Evolutionary conservation across 2,329 filamentous ascomycete species (phyloP).

Genomic region (Pseudogymnoascus sp.): DNA sequence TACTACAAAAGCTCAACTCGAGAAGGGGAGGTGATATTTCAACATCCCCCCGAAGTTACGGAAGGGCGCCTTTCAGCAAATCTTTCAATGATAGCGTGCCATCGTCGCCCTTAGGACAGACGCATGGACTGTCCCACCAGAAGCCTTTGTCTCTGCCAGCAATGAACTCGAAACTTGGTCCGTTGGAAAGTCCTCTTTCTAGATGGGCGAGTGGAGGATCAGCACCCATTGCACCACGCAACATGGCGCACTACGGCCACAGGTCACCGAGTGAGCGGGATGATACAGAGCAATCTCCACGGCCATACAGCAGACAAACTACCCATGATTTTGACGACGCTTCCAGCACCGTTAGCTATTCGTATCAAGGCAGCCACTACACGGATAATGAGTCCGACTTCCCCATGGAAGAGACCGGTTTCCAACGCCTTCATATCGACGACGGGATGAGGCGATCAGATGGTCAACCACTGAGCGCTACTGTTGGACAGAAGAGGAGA

Average conservation of each 20-base stretch:
- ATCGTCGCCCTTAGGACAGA: constrained; percentile 24
- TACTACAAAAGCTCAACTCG: constrained; percentile 29
- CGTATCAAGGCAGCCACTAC: constrained; percentile 50
- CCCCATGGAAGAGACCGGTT: constrained; percentile 44
- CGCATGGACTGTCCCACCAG: constrained; percentile 23
- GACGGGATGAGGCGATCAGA: constrained; percentile 33
- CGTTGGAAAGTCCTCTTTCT: constrained; percentile 24
- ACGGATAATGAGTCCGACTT: constrained; percentile 34
- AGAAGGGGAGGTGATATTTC: constrained; percentile 25
- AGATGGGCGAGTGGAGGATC: constrained; percentile 25
- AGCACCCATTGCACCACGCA: constrained; percentile 23
- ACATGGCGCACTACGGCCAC: constrained; percentile 21
- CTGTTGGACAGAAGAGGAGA: constrained; percentile 52
- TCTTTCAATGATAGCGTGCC: constrained; percentile 27
- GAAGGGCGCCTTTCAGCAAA: constrained; percentile 24
- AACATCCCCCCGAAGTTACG: constrained; percentile 24
- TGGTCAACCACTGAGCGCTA: constrained; percentile 23
- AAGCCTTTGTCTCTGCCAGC: constrained; percentile 30
- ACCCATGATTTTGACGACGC: constrained; percentile 37
- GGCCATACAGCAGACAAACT: constrained; percentile 26
- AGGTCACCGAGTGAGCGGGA: constrained; percentile 24
- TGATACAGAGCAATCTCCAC: constrained; percentile 25
- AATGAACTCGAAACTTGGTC: constrained; percentile 20
- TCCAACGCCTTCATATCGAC: constrained; percentile 43
- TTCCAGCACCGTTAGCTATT: constrained; percentile 39